phyloP scores from a whole-genome alignment of 306 rosid genomes.

The Prunus dulcis region DNA sequence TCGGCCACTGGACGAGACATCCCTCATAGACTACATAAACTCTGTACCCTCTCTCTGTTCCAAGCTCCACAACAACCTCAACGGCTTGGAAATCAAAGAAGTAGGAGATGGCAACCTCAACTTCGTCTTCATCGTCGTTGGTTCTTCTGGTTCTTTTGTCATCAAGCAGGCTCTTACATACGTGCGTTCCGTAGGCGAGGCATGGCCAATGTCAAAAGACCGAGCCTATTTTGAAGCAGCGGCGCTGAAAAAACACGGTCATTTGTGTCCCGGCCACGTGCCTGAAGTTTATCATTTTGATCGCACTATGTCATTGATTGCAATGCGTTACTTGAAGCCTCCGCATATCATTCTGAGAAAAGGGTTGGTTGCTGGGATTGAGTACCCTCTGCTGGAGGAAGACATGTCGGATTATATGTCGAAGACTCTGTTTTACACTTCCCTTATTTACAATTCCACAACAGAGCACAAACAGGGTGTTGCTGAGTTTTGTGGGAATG shows the following conservation, averaged over 20 bases:
- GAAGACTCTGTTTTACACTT: constrained; percentile 70
- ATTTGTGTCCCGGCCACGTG: constrained; percentile 44
- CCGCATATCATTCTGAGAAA: constrained; percentile 86
- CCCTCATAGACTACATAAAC: background rate
- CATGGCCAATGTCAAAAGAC: constrained; percentile 95
- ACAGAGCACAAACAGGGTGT: constrained; percentile 72
- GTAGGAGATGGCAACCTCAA: too few relatives aligned
- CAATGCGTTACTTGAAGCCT: constrained; percentile 85
- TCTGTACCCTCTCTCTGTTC: background rate
- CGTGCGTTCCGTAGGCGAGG: constrained; percentile 79
- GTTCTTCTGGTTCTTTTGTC: too few relatives aligned
- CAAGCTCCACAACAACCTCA: background rate
- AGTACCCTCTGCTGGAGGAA: constrained; percentile 68
- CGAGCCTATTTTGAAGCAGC: constrained; percentile 81
- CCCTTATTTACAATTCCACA: constrained; percentile 66
- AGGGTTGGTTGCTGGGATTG: constrained; percentile 79
- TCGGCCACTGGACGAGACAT: background rate
- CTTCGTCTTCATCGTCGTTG: too few relatives aligned
- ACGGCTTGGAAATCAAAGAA: background rate
- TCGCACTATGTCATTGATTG: constrained; percentile 78
- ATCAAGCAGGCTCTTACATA: constrained; percentile 71
- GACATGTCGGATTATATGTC: constrained; percentile 80
- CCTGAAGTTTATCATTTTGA: constrained; percentile 89
- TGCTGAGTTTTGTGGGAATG: constrained; percentile 84
- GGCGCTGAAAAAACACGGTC: constrained; percentile 43